Evolutionary conservation across 352 stramenopile species (phyloP), one percentile per base, ranked within the genome.

Genomic region (Globisporangium lucens): DNA sequence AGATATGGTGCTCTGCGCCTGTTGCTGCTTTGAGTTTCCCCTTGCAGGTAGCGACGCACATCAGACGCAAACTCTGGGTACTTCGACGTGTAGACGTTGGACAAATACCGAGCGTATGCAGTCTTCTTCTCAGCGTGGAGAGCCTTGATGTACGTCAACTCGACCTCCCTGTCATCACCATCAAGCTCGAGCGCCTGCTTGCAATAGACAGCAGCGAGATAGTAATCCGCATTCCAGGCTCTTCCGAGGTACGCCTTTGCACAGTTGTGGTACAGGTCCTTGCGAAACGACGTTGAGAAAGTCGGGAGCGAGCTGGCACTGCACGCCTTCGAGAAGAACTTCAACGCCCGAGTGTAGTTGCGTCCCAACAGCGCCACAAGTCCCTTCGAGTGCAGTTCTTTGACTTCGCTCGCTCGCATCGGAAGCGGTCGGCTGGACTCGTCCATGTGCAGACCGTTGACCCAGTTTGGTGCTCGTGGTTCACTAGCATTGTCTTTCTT

Each of bases 181-280:
- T 83, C 74, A 1, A 93, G 53, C n/a, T 89, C 75, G 33, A 92
- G 65, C 0, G 85, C 83, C 35, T 76, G 78, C 41, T 90, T 90
- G 67, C 84, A 89, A 33, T 89, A 83, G 30, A 87, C 72, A 9
- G 79, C 73, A 22, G 87, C 75, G 24, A 94, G 49, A 67, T 90
- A 92, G 0, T 60, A 70, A 47, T 94, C 87, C 33, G 79, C 82
- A 60, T 80, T 88, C 87, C 87, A 95, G 2, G 56, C 68, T 61
- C 87, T 73, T 27, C 69, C 74, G 3, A 93, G 46, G 67, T 94
- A 95, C 15, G 85, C 79, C 52, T 90, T 87, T 0, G 85, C 83
- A 49, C 74, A 79, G 41, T 76, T 71, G 55, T 90, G 77, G 53
- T 84, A 85, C 17, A 93, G 69, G 13, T 91, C 78, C 60, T 86